Conservation (phyloP, 257 asterid genomes). For the Nicotiana obtusifolia region DNA sequence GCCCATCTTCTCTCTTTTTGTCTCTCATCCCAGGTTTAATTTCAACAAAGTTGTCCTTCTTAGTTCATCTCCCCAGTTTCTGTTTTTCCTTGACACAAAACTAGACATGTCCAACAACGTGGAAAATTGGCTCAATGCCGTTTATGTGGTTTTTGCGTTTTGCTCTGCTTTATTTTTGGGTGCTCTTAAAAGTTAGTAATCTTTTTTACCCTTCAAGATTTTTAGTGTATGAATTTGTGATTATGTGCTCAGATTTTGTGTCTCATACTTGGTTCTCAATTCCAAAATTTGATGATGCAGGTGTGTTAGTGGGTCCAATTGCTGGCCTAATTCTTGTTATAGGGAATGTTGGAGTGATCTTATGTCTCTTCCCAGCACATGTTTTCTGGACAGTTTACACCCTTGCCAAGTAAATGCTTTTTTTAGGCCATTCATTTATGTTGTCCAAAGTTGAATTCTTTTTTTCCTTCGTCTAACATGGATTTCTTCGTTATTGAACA, state of each 20-base stretch:
- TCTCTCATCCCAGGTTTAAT: neutral
- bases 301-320: constrained; percentile 77
- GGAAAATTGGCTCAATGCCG: constrained; percentile 36
- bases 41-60: neutral
- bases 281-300: constrained; percentile 30
- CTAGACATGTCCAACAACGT: constrained; percentile 39
- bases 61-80: neutral
- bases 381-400: constrained; percentile 77
- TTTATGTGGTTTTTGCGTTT: constrained; percentile 62
- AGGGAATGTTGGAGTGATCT: constrained; percentile 77
- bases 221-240: neutral
- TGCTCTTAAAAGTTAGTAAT: constrained; percentile 16
- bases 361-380: constrained; percentile 90
- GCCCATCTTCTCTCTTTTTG: neutral
- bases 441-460: neutral
- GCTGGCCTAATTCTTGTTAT: constrained; percentile 58
- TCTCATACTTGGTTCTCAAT: constrained; percentile 5
- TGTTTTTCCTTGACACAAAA: neutral
- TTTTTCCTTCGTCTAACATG: neutral
- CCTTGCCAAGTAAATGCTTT: constrained; percentile 55
- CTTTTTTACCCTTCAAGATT: neutral
- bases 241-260: neutral
- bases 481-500: constrained; percentile 17
- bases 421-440: neutral
- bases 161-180: constrained; percentile 68